phyloP scores from a whole-genome alignment of 257 asterid genomes.

The Fraxinus anomala region DNA sequence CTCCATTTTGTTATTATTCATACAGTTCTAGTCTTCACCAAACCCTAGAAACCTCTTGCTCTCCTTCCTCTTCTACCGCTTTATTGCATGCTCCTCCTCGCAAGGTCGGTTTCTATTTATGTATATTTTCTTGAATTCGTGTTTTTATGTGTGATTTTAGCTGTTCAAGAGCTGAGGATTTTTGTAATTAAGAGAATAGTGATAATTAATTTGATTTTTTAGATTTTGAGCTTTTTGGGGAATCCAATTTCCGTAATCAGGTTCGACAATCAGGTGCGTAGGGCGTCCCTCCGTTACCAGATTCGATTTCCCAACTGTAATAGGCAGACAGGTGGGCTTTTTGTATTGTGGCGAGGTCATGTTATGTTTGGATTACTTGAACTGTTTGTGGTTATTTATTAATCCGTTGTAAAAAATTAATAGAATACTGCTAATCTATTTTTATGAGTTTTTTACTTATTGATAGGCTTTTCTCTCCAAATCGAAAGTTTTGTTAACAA shows the following conservation, averaged over 20 bases:
- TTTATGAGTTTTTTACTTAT: background rate
- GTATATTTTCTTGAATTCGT: background rate
- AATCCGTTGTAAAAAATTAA: background rate
- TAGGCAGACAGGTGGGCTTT: conserved; percentile 13
- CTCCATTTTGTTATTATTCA: conserved; percentile 27
- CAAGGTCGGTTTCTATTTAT: conserved; percentile 9
- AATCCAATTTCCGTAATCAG: conserved; percentile 32
- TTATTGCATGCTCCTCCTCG: conserved; percentile 26
- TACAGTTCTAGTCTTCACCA: conserved; percentile 32
- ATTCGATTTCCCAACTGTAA: background rate
- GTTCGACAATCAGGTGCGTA: conserved; percentile 30
- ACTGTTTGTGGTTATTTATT: background rate
- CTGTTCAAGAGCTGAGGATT: background rate
- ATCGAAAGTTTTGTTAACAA: background rate
- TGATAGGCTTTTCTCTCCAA: background rate
- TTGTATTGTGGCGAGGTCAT: background rate
- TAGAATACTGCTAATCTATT: background rate
- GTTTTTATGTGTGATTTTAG: background rate
- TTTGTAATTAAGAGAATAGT: background rate
- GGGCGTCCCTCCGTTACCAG: conserved; percentile 10
- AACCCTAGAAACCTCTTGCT: conserved; percentile 43
- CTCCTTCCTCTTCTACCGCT: conserved; percentile 42
- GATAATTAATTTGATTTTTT: background rate
- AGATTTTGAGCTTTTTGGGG: conserved; percentile 44
- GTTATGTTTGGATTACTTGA: background rate